Percentiles rank a stretch among this genome's conserved stretches.
Evolutionary conservation across 495 filamentous ascomycete species (phyloP).

Genomic region (Wilcoxina mikolae): DNA sequence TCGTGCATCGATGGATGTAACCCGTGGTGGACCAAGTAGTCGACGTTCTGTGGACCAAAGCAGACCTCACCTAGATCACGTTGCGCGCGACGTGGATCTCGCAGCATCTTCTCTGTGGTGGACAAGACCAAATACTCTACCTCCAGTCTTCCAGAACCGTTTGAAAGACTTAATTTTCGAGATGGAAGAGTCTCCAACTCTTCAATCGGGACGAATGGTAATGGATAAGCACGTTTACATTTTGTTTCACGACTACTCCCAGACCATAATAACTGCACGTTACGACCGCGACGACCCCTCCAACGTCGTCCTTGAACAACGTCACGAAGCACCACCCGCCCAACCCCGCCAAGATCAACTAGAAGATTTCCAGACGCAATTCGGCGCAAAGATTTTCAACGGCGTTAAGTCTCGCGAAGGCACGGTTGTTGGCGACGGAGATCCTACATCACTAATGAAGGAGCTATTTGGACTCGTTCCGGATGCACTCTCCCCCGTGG

Average conservation of each 20-base stretch:
- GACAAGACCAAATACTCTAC: conserved; percentile 56
- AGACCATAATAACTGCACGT: conserved; percentile 69
- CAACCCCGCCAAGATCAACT: conserved; percentile 82
- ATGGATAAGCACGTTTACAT: conserved; percentile 70
- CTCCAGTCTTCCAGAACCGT: conserved; percentile 66
- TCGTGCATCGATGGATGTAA: conserved; percentile 50
- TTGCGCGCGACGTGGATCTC: conserved; percentile 78
- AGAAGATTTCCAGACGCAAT: conserved; percentile 63
- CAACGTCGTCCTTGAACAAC: conserved; percentile 63
- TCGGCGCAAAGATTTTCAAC: conserved; percentile 59
- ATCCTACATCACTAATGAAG: conserved; percentile 55
- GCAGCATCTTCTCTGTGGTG: conserved; percentile 64
- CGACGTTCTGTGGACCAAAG: conserved; percentile 47
- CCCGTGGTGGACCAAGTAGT: conserved; percentile 14
- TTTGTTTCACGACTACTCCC: conserved; percentile 88
- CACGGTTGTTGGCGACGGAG: conserved; percentile 68
- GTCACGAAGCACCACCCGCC: conserved; percentile 73
- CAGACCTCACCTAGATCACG: conserved; percentile 43
- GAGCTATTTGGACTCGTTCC: conserved; percentile 62
- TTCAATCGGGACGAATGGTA: conserved; percentile 40
- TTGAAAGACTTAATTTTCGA: conserved; percentile 65
- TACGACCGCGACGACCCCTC: conserved; percentile 62
- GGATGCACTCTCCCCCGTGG: conserved; percentile 64
- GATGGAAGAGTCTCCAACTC: conserved; percentile 56
- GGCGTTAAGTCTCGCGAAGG: conserved; percentile 55